Conservation (phyloP, 805 yeast species). For the Candida wancherniae region DNA sequence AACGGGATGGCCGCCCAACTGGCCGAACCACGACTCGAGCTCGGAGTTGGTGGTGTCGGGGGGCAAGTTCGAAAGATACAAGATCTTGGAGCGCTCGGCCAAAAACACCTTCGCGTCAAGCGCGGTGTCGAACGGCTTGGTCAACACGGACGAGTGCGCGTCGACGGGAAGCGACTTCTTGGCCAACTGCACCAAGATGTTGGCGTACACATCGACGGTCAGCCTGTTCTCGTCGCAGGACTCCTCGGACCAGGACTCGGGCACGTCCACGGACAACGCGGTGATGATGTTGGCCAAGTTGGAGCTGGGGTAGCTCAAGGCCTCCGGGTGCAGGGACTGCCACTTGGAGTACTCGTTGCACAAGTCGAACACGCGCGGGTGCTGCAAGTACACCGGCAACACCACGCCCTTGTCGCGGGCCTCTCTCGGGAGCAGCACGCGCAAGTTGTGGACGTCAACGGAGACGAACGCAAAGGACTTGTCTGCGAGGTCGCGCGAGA, state of each 20-base stretch:
- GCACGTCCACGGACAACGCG: constrained; percentile 41
- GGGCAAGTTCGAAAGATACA: constrained; percentile 77
- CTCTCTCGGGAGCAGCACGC: constrained; percentile 76
- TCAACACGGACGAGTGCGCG: constrained; percentile 52
- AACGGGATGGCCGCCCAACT: constrained; percentile 77
- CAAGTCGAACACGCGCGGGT: constrained; percentile 73
- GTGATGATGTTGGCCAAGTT: constrained; percentile 40
- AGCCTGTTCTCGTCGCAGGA: constrained; percentile 18
- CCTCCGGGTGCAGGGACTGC: constrained; percentile 58
- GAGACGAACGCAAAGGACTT: constrained; percentile 63
- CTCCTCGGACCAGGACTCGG: constrained; percentile 37
- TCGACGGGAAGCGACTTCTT: constrained; percentile 46
- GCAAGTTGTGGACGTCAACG: constrained; percentile 61
- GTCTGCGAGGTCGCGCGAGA: constrained; percentile 41
- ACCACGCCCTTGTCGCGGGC: constrained; percentile 70
- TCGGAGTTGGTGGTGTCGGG: constrained; percentile 86
- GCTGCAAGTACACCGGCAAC: constrained; percentile 70
- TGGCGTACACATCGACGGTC: constrained; percentile 42
- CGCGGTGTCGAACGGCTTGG: constrained; percentile 72
- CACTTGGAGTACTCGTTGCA: constrained; percentile 68
- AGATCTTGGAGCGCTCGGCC: constrained; percentile 69
- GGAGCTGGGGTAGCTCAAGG: constrained; percentile 30
- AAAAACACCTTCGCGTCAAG: constrained; percentile 66
- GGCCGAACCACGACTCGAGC: constrained; percentile 86
- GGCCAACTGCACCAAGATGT: constrained; percentile 43